phyloP scores from a whole-genome alignment of 768 basidiomycete genomes.

The Porphyrellus cyaneotinctus region DNA sequence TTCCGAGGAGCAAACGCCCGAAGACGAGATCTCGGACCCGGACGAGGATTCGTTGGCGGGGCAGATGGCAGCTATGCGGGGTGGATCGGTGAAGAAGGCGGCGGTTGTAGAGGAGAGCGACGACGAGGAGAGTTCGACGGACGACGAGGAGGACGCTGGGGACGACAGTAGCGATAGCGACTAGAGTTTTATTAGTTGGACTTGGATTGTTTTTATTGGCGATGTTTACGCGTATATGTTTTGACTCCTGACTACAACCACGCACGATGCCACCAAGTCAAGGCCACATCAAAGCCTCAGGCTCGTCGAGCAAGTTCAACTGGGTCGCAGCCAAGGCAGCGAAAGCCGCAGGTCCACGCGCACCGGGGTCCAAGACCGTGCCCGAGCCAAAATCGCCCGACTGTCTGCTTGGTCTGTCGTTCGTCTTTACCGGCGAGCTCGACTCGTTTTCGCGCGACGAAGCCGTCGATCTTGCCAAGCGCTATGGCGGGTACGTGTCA shows the following conservation, averaged over 20 bases:
- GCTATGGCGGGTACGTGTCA: slow-evolving; percentile 82
- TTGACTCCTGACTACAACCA: background rate
- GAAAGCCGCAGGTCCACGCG: slow-evolving; percentile 54
- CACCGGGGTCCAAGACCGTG: slow-evolving; percentile 53
- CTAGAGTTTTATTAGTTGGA: too few relatives aligned
- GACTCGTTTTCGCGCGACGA: slow-evolving; percentile 85
- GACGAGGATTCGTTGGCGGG: slow-evolving; percentile 96
- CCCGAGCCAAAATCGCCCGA: slow-evolving; percentile 74
- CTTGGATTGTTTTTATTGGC: too few relatives aligned
- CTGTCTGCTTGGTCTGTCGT: slow-evolving; percentile 79
- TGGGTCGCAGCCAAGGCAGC: slow-evolving; percentile 57
- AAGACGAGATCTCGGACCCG: slow-evolving; percentile 97
- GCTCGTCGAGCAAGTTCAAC: slow-evolving; percentile 28
- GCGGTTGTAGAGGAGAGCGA: slow-evolving; percentile 31
- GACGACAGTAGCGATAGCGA: slow-evolving; percentile 32
- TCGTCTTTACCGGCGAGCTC: slow-evolving; percentile 96
- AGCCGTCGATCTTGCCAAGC: slow-evolving; percentile 82
- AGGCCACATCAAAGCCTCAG: too few relatives aligned
- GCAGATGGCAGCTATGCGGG: slow-evolving; percentile 96
- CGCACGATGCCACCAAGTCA: background rate
- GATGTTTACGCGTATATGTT: too few relatives aligned
- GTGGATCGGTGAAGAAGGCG: slow-evolving; percentile 74
- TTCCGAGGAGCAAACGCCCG: slow-evolving; percentile 56
- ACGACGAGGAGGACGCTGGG: slow-evolving; percentile 19
- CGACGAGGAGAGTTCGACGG: slow-evolving; percentile 27